Evolutionary conservation across 75 land plant genomes (phyloP).

Genomic region (Selaginella tamariscina): DNA sequence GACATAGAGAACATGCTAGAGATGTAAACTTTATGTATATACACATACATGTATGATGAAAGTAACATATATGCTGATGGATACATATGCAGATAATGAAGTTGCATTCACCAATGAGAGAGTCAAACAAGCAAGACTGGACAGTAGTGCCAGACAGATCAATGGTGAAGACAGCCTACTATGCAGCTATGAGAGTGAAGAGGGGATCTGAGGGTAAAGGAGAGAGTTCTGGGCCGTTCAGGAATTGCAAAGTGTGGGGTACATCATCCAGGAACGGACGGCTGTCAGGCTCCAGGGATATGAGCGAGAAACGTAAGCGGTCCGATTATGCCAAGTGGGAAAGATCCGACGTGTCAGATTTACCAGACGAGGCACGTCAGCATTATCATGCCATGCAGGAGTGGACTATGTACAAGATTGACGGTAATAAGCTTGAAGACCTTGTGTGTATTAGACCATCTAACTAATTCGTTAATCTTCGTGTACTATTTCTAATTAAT

Average conservation of each 20-base stretch:
- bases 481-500: too few relatives aligned
- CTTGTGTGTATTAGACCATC: constrained; percentile 58
- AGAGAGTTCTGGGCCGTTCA: constrained; percentile 46
- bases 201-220: constrained; percentile 25
- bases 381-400: constrained; percentile 56
- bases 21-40: too few relatives aligned
- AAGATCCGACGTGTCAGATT: constrained; percentile 31
- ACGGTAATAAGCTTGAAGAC: constrained; percentile 88
- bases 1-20: too few relatives aligned
- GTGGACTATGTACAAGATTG: constrained; percentile 71
- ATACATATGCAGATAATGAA: constrained; percentile 49
- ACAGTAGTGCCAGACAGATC: constrained; percentile 60
- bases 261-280: constrained; percentile 28
- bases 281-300: constrained; percentile 65
- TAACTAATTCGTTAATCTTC: neutral
- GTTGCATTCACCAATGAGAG: constrained; percentile 89
- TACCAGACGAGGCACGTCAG: constrained; percentile 53
- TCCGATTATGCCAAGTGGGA: constrained; percentile 92
- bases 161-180: constrained; percentile 39
- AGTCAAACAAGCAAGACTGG: constrained; percentile 68
- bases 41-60: too few relatives aligned
- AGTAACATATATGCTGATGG: neutral
- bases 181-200: constrained; percentile 53
- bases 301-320: constrained; percentile 46
- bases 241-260: constrained; percentile 75